phyloP scores from a whole-genome alignment of 441 rosid species.

The Mallotus repandus region DNA sequence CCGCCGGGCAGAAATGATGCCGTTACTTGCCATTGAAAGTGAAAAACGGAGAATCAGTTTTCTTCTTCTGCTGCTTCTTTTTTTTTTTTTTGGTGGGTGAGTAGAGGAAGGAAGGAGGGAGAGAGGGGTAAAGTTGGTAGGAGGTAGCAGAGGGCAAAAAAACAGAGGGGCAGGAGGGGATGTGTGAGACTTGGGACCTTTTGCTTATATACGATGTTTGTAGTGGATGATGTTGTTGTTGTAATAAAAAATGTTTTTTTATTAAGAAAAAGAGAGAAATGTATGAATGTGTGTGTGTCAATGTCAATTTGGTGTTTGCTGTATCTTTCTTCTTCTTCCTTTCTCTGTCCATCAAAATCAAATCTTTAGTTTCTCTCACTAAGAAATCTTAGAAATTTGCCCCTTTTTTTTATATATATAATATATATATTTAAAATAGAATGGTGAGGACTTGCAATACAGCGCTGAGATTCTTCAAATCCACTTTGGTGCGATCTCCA shows the following conservation, averaged over 20 bases:
- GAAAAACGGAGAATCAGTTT: too few relatives aligned
- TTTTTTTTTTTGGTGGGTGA: neutral
- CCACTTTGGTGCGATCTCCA: constrained; percentile 40
- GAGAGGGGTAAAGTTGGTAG: neutral
- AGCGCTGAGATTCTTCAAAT: constrained; percentile 48
- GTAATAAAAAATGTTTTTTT: neutral
- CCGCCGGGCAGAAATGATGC: constrained; percentile 39
- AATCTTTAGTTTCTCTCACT: constrained; percentile 41
- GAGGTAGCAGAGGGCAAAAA: constrained; percentile 12
- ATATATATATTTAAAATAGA: too few relatives aligned
- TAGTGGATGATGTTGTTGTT: constrained; percentile 7
- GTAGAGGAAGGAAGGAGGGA: neutral
- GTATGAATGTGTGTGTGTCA: neutral
- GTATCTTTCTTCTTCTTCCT: neutral
- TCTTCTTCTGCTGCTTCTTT: too few relatives aligned
- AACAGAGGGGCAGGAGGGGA: neutral
- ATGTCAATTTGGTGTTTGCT: constrained; percentile 3
- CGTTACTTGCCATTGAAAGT: constrained; percentile 47
- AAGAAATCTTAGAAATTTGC: constrained; percentile 40
- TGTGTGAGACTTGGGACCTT: neutral
- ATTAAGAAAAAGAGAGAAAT: constrained; percentile 18
- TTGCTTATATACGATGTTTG: constrained; percentile 28
- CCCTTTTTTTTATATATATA: constrained; percentile 16
- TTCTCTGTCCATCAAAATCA: constrained; percentile 38
- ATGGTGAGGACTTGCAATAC: neutral